Conservation (phyloP, 805 yeast genomes). For the Starmerella floricola region DNA sequence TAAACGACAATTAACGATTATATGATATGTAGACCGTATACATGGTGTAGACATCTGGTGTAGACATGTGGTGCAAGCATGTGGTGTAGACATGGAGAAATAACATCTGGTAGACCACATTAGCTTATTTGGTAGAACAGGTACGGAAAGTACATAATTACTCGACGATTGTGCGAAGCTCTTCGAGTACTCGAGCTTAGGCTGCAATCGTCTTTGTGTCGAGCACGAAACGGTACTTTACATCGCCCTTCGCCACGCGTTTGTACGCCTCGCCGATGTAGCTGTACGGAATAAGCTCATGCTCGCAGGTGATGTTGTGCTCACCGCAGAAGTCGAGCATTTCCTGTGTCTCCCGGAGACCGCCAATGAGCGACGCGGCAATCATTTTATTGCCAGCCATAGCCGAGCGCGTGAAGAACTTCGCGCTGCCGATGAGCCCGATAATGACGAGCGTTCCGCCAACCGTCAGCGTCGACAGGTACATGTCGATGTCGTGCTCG, state of each 20-base stretch:
- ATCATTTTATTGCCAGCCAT: slow-evolving; percentile 33
- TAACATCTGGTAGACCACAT: too few relatives aligned
- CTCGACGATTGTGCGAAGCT: too few relatives aligned
- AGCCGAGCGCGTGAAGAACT: slow-evolving; percentile 39
- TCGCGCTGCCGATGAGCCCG: slow-evolving; percentile 42
- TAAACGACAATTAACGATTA: too few relatives aligned
- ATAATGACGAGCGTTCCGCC: slow-evolving; percentile 50
- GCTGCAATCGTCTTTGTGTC: slow-evolving; percentile 7
- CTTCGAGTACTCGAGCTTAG: neutral
- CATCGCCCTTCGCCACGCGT: slow-evolving; percentile 17
- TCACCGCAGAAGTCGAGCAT: slow-evolving; percentile 55
- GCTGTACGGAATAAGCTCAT: slow-evolving; percentile 43
- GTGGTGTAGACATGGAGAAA: too few relatives aligned
- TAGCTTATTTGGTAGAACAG: too few relatives aligned
- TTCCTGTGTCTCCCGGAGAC: slow-evolving; percentile 51
- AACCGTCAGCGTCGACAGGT: slow-evolving; percentile 42
- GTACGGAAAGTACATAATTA: too few relatives aligned
- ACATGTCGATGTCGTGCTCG: slow-evolving; percentile 38
- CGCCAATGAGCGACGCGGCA: slow-evolving; percentile 45
- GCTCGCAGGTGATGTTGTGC: slow-evolving; percentile 48
- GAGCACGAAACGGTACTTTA: slow-evolving; percentile 21
- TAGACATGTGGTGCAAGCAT: too few relatives aligned
- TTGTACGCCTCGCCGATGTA: slow-evolving; percentile 18
- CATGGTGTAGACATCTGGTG: too few relatives aligned
- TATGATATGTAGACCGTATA: too few relatives aligned